Conservation (phyloP, 495 filamentous ascomycete genomes). For the Wilcoxina mikolae region DNA sequence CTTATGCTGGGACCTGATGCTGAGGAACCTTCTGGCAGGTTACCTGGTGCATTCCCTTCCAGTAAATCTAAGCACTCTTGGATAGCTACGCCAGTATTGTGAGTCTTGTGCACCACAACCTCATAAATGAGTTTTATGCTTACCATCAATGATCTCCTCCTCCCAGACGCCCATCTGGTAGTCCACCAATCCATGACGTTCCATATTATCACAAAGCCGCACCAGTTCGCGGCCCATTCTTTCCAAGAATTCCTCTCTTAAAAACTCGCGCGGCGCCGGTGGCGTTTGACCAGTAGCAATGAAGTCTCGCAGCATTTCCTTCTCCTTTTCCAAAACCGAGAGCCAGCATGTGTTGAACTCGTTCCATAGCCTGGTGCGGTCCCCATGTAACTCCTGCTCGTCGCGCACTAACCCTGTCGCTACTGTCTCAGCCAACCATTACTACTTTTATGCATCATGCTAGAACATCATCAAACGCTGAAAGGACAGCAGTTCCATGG, state of each 20-base stretch:
- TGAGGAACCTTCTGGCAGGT: slow-evolving; percentile 24
- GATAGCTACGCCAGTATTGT: slow-evolving; percentile 16
- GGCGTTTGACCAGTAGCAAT: slow-evolving; percentile 45
- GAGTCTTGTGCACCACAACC: not conserved
- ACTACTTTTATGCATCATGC: no score
- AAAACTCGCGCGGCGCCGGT: slow-evolving; percentile 47
- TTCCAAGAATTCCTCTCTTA: slow-evolving; percentile 54
- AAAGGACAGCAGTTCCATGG: not conserved
- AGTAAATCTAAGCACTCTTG: slow-evolving; percentile 28
- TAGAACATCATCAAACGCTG: no score
- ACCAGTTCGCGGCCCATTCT: slow-evolving; percentile 71
- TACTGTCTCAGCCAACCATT: slow-evolving; percentile 26
- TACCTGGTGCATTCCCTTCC: slow-evolving; percentile 22
- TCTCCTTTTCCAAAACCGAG: slow-evolving; percentile 69
- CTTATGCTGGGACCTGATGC: not conserved
- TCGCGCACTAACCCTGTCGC: slow-evolving; percentile 55
- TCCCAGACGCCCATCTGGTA: slow-evolving; percentile 96
- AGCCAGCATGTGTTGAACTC: slow-evolving; percentile 96
- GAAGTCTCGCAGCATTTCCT: slow-evolving; percentile 50
- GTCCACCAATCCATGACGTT: slow-evolving; percentile 81
- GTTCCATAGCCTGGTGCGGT: slow-evolving; percentile 72
- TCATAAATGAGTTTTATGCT: no score
- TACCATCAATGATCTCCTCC: slow-evolving; percentile 75
- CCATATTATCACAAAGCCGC: slow-evolving; percentile 67
- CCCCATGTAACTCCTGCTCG: slow-evolving; percentile 51